Evolutionary conservation across 1,284 basidiomycete species (phyloP), one percentile per base, ranked within the genome.

Genomic region (Ceratobasidium papillatum): DNA sequence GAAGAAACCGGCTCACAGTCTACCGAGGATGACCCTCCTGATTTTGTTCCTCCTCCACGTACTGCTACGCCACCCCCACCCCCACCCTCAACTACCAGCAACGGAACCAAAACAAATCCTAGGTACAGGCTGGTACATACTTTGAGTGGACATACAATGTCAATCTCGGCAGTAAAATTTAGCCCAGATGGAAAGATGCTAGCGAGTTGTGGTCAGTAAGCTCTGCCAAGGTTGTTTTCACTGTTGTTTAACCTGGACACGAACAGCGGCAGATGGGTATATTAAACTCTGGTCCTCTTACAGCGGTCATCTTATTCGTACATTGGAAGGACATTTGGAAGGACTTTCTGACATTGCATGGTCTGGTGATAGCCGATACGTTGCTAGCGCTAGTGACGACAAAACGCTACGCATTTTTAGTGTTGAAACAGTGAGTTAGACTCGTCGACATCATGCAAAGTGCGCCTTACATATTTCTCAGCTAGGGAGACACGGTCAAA

Each of bases 311-410:
- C 87, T 93, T 73, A 81, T 94, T 61, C 85, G 87, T 68, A 93
- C 92, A 0, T 83, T 93, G 30, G 83, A 87, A 74, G 91, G 90
- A 0, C 93, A 94, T 79, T 86, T 85, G 11, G 89, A 92, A 82
- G 96, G 96, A 0, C 89, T 98, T 75, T 95, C 94, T 69, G 94
- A 97, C 80, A 83, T 98, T 77, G 91, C 94, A 12, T 95, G 95
- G 90, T 94, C 94, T 0, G 84, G 84, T 51, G 92, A 96, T 80
- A 90, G 90, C 30, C 87, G 91, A 75, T 92, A 90, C 80, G 82
- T 98, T 47, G 94, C 95, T 0, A 94, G 93, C 58, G 95, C 94
- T 0, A 96, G 94, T 2, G 96, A 98, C 80, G 96, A 98, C 82
- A 92, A 91, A 78, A 91, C 91, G 0, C 88, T 96, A 64, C 87